Base-by-base conservation (phyloP, 495 filamentous ascomycete species). In the Amphirosellinia nigrospora region DNA sequence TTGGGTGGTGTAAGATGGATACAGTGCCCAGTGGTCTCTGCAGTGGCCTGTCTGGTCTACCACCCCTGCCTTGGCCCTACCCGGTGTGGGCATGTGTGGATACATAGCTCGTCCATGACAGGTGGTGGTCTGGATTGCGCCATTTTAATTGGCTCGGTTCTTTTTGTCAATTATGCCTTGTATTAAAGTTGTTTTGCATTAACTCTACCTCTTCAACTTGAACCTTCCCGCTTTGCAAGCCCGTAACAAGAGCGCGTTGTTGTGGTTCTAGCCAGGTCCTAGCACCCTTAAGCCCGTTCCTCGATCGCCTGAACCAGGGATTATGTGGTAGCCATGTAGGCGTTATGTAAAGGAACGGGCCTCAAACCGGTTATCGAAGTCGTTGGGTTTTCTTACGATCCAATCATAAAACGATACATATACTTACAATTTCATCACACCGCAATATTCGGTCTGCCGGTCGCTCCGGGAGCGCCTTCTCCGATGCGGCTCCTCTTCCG, bases 41-140 rank as follows among this genome's bases (percentile, higher is more conserved):
- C n/a, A n/a, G n/a, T n/a, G n/a, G n/a, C n/a, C n/a, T n/a, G n/a
- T n/a, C n/a, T n/a, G n/a, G n/a, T n/a, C n/a, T 8, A 48, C n/a
- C 3, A 52, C 23, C 48, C 53, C 53, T 56, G 53, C 53, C 28
- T 56, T 56, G 53, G 53, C 55, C 55, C 55, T 58, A 58, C 55
- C 55, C 55, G 55, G 55, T 21, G 53, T 56, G 55, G 55, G 55
- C 38, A 36, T 53, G 10, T 53, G 50, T 53, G 50, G 50, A 30
- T 58, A 58, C 55, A 19, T 56, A 56, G 23, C 53, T 30, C 53
- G 30, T 36, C 53, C 53, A 19, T 36, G 38, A n/a, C 30, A 26
- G 23, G 50, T 11, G 50, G 50, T 55, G 26, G 28, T 28, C 50
- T 26, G 26, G 23, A 2, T 30, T 15, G 50, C 23, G 26, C 23